These are phyloP conservation scores for Novymonas esmeraldas DNA, from an alignment of 208 protist species.

Conservation along the genomic window DNA sequence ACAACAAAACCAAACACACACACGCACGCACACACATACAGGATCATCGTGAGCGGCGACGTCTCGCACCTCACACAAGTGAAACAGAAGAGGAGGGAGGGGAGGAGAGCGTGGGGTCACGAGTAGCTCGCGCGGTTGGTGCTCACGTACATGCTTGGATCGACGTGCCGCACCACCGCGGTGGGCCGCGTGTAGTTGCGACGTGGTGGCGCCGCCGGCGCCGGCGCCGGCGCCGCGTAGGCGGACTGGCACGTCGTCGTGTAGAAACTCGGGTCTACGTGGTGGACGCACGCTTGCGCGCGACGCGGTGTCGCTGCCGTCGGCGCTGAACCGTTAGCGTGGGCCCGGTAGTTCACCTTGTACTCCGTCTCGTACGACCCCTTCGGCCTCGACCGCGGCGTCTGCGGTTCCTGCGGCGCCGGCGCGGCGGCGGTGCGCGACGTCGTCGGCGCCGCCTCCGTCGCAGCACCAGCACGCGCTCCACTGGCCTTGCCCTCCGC, in stretches of 20 bases:
- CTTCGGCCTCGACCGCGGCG: conserved; percentile 4
- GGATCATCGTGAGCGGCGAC: too few relatives aligned
- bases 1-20: background rate
- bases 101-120: background rate
- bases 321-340: conserved; percentile 11
- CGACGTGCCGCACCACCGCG: conserved; percentile 39
- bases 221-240: conserved; percentile 24
- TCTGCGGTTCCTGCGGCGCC: background rate
- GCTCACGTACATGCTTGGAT: conserved; percentile 69
- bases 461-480: background rate
- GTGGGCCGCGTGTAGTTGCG: conserved; percentile 24
- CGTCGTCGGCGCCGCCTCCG: background rate
- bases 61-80: too few relatives aligned
- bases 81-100: background rate
- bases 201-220: conserved; percentile 19
- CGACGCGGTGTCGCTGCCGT: conserved; percentile 16
- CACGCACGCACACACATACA: background rate
- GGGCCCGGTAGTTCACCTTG: conserved; percentile 40
- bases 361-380: conserved; percentile 44
- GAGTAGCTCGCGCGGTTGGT: conserved; percentile 45
- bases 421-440: background rate
- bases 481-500: background rate
- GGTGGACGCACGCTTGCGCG: conserved; percentile 44
- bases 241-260: conserved; percentile 47
- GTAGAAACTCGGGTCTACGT: conserved; percentile 64